Evolutionary conservation across 139 green algal species (phyloP), one percentile per base, ranked within the genome.

Genomic region (Chlorella sp.): DNA sequence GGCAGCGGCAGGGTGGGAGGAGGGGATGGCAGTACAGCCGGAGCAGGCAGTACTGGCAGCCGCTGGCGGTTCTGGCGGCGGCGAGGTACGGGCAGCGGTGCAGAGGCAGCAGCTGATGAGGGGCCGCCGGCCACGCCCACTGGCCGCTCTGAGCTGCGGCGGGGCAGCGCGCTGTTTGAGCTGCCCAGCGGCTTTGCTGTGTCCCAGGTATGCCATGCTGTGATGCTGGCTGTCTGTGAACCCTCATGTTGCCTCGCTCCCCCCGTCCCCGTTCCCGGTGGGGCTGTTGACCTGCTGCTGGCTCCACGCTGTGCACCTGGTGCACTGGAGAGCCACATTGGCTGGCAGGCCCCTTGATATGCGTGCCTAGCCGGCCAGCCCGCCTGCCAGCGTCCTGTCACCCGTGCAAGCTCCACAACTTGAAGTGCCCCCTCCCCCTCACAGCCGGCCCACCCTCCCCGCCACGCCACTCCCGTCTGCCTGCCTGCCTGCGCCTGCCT

Each of bases 101-200:
- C 11, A 5, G 85, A 34, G 19, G 73, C 28, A 1, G 78, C 28
- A 0, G 2, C 3, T 16, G 48, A 79, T 1, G 40, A 78, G 30
- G 39, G n/a, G 79, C 42, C 77, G 79, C 42, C 77, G 0, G 21
- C 60, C 39, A 34, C 79, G 16, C 34, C 87, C 64, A 82, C 11
- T 5, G 57, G 5, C 48, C 3, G 19, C 60, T 15, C 40, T 0
- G 34, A 69, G 32, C 73, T 88, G 75, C 76, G 40, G 5, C 76
- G 80, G 1, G 88, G 88, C 68, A 77, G 18, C 68, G 40, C 30
- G 3, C 81, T 91, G n/a, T 91, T 91, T 64, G 88, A 91, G 68
- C 81, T 91, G 68, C 88, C 88, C 88, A 84, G 66, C 48, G 88
- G 81, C 34, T 90, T 71, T 80, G 66, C 39, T 2, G 39, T 90